phyloP scores from a whole-genome alignment of 2,329 filamentous ascomycete species.

The Alternaria incomplexa region DNA sequence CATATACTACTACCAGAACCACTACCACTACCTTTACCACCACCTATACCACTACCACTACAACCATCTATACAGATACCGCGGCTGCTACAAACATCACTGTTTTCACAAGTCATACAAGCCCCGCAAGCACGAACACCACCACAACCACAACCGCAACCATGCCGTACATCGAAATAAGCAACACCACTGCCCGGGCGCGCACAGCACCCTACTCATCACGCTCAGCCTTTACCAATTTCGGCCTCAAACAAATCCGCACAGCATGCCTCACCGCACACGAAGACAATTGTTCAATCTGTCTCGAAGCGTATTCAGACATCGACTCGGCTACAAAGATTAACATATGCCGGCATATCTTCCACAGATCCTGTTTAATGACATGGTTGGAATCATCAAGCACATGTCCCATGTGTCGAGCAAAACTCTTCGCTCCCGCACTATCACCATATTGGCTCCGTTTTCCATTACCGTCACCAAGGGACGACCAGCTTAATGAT shows the following conservation, averaged over 20 bases:
- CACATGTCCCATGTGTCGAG: not conserved
- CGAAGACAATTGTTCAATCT: not conserved
- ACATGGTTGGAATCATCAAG: not conserved
- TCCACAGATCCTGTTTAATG: not conserved
- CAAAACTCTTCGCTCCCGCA: not conserved
- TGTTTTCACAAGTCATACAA: not conserved
- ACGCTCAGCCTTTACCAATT: not conserved
- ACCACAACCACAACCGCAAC: not conserved
- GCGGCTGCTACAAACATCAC: not conserved
- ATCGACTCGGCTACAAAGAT: not conserved
- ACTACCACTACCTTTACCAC: not conserved
- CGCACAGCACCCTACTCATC: not conserved
- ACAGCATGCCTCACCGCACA: not conserved
- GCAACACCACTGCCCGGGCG: no score
- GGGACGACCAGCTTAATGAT: not conserved
- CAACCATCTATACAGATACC: not conserved
- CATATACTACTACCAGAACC: not conserved
- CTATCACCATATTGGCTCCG: not conserved
- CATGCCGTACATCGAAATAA: not conserved
- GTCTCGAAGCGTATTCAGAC: not conserved
- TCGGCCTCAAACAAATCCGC: not conserved
- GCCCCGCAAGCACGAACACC: not conserved
- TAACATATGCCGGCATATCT: not conserved
- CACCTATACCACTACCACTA: no score
- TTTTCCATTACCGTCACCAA: not conserved